Evolutionary conservation across 1,284 basidiomycete species (phyloP).

Genomic region (Sphaerobolus stellatus): DNA sequence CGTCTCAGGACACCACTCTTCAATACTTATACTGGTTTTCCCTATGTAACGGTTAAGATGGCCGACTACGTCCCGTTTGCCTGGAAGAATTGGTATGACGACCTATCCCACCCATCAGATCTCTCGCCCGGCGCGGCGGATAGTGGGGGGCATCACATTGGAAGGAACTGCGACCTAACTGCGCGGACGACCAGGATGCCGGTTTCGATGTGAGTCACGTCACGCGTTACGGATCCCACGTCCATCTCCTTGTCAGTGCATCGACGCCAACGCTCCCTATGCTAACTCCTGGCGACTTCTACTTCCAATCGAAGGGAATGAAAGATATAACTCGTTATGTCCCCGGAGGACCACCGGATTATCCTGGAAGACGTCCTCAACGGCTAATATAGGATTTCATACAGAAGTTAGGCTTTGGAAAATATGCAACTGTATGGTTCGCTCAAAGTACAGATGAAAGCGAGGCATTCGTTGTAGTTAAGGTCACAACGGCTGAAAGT

Average conservation of each 20-base stretch:
- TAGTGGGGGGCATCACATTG: neutral
- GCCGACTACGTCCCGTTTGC: neutral
- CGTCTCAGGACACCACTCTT: neutral
- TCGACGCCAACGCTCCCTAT: no score
- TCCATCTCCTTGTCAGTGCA: neutral
- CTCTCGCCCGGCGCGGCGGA: neutral
- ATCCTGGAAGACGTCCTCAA: neutral
- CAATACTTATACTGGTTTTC: neutral
- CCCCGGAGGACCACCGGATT: neutral
- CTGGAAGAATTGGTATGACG: neutral
- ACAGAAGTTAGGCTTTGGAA: neutral
- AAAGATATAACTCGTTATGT: neutral
- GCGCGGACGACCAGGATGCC: neutral
- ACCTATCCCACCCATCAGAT: neutral
- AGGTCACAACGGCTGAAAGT: neutral
- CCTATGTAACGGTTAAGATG: neutral
- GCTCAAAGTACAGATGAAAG: neutral
- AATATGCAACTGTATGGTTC: neutral
- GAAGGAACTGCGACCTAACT: neutral
- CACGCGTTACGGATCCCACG: neutral
- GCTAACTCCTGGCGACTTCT: no score
- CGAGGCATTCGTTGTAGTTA: neutral
- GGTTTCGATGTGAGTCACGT: neutral
- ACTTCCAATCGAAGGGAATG: no score
- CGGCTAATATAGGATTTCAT: constrained; percentile 17